Base-by-base conservation (phyloP, 352 stramenopile species). In the Pythium grandisporangium region DNA sequence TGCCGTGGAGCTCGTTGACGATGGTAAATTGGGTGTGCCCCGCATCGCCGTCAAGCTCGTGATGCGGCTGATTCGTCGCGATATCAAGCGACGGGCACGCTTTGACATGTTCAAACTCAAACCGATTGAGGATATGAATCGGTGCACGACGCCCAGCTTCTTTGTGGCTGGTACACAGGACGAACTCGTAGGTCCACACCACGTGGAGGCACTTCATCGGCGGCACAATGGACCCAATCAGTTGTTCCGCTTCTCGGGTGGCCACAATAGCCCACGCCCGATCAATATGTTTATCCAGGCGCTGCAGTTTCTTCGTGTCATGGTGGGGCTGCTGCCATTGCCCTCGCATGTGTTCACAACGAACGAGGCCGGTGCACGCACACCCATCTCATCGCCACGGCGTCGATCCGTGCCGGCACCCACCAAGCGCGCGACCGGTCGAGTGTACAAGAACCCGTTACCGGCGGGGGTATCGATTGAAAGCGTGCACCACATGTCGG, bases 31-130 rank as follows among this genome's bases (percentile, higher is more conserved):
- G 2, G 69, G 73, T 4, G 79, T 93, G 6, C 76, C 79, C 11
- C 84, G 84, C 53, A 77, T 93, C 30, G 74, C 75, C 0, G 79
- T 93, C 7, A 78, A 79, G 23, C 54, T 90, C n/a, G 74, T 93
- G 5, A 84, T 93, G 76, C 52, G 73, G 21, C 52, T 93, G 13
- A 81, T 93, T 37, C 71, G 76, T 36, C 55, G 70, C 1, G 74
- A 90, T 51, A 86, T 93, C 33, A 86, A 84, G 48, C 68, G 70
- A 4, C 55, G 79, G 37, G 79, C 79, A 30, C 87, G 89, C 47
- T 93, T 93, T 51, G 79, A 93, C 48, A 87, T 90, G 70, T 90
- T 87, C 51, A 86, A 93, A 51, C 54, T 93, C 35, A 90, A 87
- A 29, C 79, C 79, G 1, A 84, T 90, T 37, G 64, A 56, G 14